Evolutionary conservation across 2,329 filamentous ascomycete genomes (phyloP), one percentile per base, ranked within the genome.

Genomic region (Lachnellula arida): DNA sequence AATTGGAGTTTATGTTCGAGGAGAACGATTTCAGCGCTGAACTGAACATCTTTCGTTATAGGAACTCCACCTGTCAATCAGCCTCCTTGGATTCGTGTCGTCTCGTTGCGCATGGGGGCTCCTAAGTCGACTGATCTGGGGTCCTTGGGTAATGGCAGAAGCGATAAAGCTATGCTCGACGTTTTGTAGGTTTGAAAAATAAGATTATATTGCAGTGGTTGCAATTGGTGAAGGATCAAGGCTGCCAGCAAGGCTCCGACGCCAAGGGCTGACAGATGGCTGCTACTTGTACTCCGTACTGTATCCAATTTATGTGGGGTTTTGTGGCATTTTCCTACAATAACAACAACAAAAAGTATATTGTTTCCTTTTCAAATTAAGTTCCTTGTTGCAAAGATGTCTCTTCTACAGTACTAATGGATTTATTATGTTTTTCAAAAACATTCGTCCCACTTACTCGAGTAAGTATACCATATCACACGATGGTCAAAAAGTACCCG

Each of bases 11-110:
- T 75, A 99, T 97, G 75, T 97, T 96, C 65, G 82, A 93, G 62
- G 86, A 87, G 72, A 97, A 93, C 61, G 93, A 95, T 75, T 97
- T 97, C 71, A 97, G 81, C 63, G 91, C 90, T 60, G 87, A 92
- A 69, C 91, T 90, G 75, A 97, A 96, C 92, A 97, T 97, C 8
- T 72, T 70, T 81, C 71, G 57, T 22, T 14, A 37, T 15, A 25
- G 25, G 9, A 40, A 22, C 17, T 51, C 53, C 54, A 56, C 48
- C 54, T 49, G 37, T 46, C 50, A 51, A 54, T 51, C 51, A 46
- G 25, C 55, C 51, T 35, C 46, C 40, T 54, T 51, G 42, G n/a
- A 17, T 40, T 43, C 32, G 43, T 32, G 19, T n/a, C 25, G 25
- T 25, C 28, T 55, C 37, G 32, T 28, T n/a, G 28, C 19, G 46